A percentile compares a stretch with the other conserved stretches of the same genome.
These are phyloP conservation scores for Ogataea pignaliae DNA, from an alignment of 805 yeast species.

Conservation along the genomic window DNA sequence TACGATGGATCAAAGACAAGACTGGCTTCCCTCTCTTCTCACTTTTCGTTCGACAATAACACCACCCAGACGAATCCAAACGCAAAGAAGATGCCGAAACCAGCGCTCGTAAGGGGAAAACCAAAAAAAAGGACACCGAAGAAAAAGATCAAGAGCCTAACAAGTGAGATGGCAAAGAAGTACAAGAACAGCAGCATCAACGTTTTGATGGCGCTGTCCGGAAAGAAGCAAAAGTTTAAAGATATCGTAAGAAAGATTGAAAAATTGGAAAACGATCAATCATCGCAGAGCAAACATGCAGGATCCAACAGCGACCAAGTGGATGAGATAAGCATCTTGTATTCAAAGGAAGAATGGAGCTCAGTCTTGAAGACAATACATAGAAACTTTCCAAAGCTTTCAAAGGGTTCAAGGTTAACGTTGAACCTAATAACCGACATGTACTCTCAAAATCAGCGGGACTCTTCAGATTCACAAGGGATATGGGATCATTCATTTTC, in stretches of 20 bases:
- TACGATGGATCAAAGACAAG: conserved; percentile 8
- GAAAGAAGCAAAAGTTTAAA: conserved; percentile 26
- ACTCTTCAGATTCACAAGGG: not conserved
- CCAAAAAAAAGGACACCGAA: conserved; percentile 1
- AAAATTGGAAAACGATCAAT: conserved; percentile 8
- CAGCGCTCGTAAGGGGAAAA: not conserved
- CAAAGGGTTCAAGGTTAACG: conserved; percentile 21
- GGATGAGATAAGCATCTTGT: conserved; percentile 16
- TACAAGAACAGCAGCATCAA: conserved; percentile 13
- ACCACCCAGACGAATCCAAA: not conserved
- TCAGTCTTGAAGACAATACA: conserved; percentile 20
- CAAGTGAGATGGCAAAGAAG: conserved; percentile 20
- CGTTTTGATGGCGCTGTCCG: conserved; percentile 25
- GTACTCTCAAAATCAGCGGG: conserved; percentile 11
- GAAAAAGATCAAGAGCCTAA: conserved; percentile 19
- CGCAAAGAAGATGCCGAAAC: not conserved
- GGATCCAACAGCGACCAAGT: not conserved
- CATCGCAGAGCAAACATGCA: not conserved
- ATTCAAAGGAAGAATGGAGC: conserved; percentile 28
- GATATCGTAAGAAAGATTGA: conserved; percentile 24
- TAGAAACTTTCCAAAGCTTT: conserved; percentile 22
- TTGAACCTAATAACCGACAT: conserved; percentile 20
- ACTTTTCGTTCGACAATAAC: conserved; percentile 5
- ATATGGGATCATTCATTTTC: conserved; percentile 17
- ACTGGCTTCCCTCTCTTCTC: conserved; percentile 3